Conservation (phyloP, 2,329 filamentous ascomycete genomes). For the Cryphonectria radicalis region DNA sequence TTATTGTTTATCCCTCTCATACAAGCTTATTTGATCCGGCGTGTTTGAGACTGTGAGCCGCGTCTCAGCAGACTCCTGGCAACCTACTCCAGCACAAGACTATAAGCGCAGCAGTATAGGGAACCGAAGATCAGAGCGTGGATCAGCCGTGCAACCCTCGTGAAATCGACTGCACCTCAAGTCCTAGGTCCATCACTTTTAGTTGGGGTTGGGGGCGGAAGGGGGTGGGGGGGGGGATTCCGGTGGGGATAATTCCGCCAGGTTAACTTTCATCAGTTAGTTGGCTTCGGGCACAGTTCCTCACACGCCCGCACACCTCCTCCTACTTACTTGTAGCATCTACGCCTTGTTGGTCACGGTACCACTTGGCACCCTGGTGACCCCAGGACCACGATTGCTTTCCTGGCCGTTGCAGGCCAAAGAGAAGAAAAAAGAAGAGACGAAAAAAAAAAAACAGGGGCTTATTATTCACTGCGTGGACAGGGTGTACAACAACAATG, state of each 20-base stretch:
- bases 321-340: neutral
- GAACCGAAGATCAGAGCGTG: constrained; percentile 20
- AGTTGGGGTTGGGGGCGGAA: neutral
- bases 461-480: neutral
- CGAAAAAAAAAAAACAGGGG: neutral
- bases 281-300: neutral
- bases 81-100: neutral
- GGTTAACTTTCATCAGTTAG: neutral
- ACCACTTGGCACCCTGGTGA: neutral
- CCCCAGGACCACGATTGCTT: neutral
- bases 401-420: neutral
- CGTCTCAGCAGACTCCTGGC: constrained; percentile 25
- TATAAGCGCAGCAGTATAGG: constrained; percentile 9
- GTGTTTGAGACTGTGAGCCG: constrained; percentile 26
- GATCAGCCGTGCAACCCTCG: constrained; percentile 8
- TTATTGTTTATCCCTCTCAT: constrained; percentile 34
- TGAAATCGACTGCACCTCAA: neutral
- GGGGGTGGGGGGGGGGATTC: neutral
- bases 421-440: neutral
- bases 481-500: neutral
- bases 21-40: constrained; percentile 21
- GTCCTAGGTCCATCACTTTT: neutral
- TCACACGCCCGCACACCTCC: neutral
- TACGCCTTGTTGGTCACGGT: neutral
- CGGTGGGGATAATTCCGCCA: neutral